These are phyloP conservation scores for Arabidopsis thaliana DNA, from an alignment of 345 rosid genomes.

Conservation along the genomic window DNA sequence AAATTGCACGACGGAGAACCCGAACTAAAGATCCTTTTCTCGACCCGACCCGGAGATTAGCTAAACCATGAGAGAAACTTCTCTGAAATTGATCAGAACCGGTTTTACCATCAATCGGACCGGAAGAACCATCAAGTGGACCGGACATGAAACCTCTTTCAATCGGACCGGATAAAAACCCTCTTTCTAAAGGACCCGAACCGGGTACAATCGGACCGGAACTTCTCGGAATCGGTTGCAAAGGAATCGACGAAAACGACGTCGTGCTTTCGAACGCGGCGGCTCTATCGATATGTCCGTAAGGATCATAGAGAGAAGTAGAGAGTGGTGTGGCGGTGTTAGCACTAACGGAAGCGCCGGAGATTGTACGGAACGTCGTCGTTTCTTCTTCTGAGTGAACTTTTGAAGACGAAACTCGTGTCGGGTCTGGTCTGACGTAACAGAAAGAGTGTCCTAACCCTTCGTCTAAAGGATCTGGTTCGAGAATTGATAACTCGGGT, in stretches of 20 bases:
- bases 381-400: conserved; percentile 81
- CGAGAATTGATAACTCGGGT: conserved; percentile 42
- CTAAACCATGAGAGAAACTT: conserved; percentile 82
- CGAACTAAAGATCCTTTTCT: conserved; percentile 66
- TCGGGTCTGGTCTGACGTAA: conserved; percentile 79
- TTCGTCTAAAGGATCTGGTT: conserved; percentile 76
- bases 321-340: conserved; percentile 93
- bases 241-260: conserved; percentile 83
- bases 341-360: conserved; percentile 97
- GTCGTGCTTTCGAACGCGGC: conserved; percentile 95
- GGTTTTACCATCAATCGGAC: conserved; percentile 62
- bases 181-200: conserved; percentile 78
- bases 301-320: conserved; percentile 74
- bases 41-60: conserved; percentile 49
- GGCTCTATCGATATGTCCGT: conserved; percentile 67
- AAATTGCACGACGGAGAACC: conserved; percentile 71
- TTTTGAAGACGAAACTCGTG: conserved; percentile 70
- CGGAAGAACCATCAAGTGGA: conserved; percentile 74
- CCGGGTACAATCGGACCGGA: conserved; percentile 78
- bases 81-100: conserved; percentile 66
- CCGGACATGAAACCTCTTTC: conserved; percentile 93
- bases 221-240: conserved; percentile 83
- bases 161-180: conserved; percentile 87
- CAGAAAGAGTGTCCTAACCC: conserved; percentile 96
- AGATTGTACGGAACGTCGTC: conserved; percentile 85